Evolutionary conservation across 306 rosid genomes (phyloP).

Genomic region (Pyrus pyrifolia): DNA sequence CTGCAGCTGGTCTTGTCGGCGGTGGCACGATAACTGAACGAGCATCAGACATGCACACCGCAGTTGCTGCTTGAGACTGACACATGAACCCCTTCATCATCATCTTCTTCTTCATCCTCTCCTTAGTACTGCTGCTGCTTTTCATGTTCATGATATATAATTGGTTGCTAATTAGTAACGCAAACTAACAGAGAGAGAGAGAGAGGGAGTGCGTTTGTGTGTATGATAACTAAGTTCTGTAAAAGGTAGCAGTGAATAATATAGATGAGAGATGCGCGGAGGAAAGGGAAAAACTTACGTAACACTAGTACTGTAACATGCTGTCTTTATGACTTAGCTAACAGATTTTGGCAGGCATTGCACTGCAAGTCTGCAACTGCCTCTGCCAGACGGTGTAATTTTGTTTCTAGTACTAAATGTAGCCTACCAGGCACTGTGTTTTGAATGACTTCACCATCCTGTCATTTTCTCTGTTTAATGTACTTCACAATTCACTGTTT

Average conservation of each 20-base stretch:
- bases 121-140: background rate
- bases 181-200: background rate
- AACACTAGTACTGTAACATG: constrained; percentile 7
- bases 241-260: background rate
- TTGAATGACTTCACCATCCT: constrained; percentile 30
- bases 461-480: constrained; percentile 49
- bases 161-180: background rate
- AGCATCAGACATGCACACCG: constrained; percentile 60
- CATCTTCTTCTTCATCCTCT: constrained; percentile 6
- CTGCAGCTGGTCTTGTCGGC: background rate
- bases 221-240: background rate
- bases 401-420: background rate
- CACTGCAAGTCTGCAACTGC: constrained; percentile 8
- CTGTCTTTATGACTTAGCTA: constrained; percentile 42
- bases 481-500: background rate
- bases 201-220: background rate
- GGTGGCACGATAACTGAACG: constrained; percentile 44
- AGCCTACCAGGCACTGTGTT: constrained; percentile 4
- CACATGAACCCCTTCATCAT: constrained; percentile 70
- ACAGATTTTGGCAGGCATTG: constrained; percentile 24
- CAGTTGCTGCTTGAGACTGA: constrained; percentile 60
- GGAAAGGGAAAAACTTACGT: no score
- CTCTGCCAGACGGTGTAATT: background rate
- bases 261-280: background rate
- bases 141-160: constrained; percentile 30